Evolutionary conservation across 140 eudicot species (phyloP).

Genomic region (Erigeron philadelphicus): DNA sequence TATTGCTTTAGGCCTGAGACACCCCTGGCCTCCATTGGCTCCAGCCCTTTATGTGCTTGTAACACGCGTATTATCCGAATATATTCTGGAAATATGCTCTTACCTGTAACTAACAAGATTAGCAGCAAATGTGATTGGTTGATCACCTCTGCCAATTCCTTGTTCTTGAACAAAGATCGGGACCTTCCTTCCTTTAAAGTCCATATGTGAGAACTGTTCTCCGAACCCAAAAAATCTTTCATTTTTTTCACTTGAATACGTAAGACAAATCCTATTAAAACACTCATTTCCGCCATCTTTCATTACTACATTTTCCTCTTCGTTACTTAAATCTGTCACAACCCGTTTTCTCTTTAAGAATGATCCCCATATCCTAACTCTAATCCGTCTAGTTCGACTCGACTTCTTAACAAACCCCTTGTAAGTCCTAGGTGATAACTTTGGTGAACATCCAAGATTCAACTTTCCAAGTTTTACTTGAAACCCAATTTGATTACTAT

Average conservation of each 20-base stretch:
- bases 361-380: conserved; percentile 38
- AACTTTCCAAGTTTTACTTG: conserved; percentile 63
- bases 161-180: conserved; percentile 97
- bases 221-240: conserved; percentile 94
- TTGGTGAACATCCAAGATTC: conserved; percentile 32
- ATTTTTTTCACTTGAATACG: conserved; percentile 69
- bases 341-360: conserved; percentile 37
- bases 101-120: conserved; percentile 96
- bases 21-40: neutral
- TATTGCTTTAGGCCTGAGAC: neutral
- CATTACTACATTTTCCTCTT: conserved; percentile 55
- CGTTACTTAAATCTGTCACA: conserved; percentile 33
- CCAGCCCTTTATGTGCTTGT: neutral
- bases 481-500: conserved; percentile 61
- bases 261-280: conserved; percentile 67
- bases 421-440: conserved; percentile 48
- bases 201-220: conserved; percentile 90
- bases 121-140: conserved; percentile 95
- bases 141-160: conserved; percentile 99
- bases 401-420: conserved; percentile 32
- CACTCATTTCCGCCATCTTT: conserved; percentile 32
- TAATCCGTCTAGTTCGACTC: conserved; percentile 37
- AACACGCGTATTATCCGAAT: neutral
- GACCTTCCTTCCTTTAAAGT: conserved; percentile 84
- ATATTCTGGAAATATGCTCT: conserved; percentile 7